Evolutionary conservation across 108 stramenopile genomes (phyloP), one percentile per base, ranked within the genome.

Genomic region (Aureococcus anophagefferens): DNA sequence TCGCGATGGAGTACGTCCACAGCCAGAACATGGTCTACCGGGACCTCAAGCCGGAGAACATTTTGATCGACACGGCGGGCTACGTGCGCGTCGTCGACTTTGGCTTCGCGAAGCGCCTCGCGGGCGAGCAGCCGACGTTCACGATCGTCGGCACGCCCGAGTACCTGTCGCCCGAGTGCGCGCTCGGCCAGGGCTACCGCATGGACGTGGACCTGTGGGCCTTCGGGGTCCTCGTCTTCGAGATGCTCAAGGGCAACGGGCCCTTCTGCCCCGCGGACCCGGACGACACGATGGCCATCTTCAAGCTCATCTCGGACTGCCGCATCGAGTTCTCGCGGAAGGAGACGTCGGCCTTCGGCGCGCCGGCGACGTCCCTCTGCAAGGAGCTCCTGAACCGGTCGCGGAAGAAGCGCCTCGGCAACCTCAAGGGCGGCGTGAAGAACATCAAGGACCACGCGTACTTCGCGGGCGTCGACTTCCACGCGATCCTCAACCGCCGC

Each of bases 21-120:
- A 30, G 35, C 46, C 31, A 67, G 45, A 79, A 78, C 64, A 69
- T 85, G 68, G 81, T 83, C 69, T 87, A 86, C 69, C 68, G 86
- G 25, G 86, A 87, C 68, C 70, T 87, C 7, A 87, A 87, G 80
- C 86, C 86, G 0, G 86, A 87, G 75, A 87, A 87, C 74, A 30
- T 87, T 35, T 65, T 87, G 46, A 76, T 87, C 15, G 85, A 84
- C 65, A 34, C 77, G 59, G 64, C 45, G 28, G 82, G 82, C 25
- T 75, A 74, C 68, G 25, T 73, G 36, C 78, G 76, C 66, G 44
- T 82, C 4, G 68, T 74, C n/a, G 86, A 87, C 63, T 86, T 87
- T 71, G 86, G 86, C 30, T 87, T 87, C 63, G 85, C 86, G 40
- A 9, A 11, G 7, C 32, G 33, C 33, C 33, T 34, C 13, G 46